Evolutionary conservation across 352 stramenopile species (phyloP).

Genomic region (Albugo candida): DNA sequence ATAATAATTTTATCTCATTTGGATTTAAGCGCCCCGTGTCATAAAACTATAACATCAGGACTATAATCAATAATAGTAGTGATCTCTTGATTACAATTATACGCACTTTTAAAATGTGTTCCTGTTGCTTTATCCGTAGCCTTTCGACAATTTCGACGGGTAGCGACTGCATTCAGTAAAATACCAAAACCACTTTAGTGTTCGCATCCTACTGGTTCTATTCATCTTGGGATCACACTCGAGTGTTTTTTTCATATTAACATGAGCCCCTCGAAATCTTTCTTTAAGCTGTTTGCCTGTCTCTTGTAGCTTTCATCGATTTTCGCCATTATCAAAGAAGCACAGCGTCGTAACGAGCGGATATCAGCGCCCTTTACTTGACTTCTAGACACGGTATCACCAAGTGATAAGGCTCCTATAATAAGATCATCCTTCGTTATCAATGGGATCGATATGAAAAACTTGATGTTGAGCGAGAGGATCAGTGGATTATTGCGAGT

Average conservation of each 20-base stretch:
- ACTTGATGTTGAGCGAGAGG: conserved; percentile 43
- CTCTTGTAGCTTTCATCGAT: too few relatives aligned
- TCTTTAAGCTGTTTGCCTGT: too few relatives aligned
- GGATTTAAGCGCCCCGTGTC: conserved; percentile 22
- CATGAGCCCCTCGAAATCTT: too few relatives aligned
- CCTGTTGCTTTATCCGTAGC: conserved; percentile 20
- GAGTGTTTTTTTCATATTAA: too few relatives aligned
- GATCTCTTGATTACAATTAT: not conserved
- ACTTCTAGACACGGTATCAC: conserved; percentile 35
- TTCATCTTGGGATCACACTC: too few relatives aligned
- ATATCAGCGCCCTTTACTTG: conserved; percentile 45
- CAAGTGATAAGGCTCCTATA: conserved; percentile 48
- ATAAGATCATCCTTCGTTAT: conserved; percentile 48
- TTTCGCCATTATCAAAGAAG: too few relatives aligned
- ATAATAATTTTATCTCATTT: conserved; percentile 20
- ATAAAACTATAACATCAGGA: conserved; percentile 29
- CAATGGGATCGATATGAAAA: conserved; percentile 59
- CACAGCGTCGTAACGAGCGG: conserved; percentile 26
- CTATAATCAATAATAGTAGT: not conserved
- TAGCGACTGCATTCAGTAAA: not conserved
- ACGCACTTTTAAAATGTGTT: conserved; percentile 33
- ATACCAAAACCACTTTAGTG: too few relatives aligned
- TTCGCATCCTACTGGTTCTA: too few relatives aligned
- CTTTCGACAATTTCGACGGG: conserved; percentile 1
- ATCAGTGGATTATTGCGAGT: conserved; percentile 64